These are phyloP conservation scores for Thelonectria olida DNA, from an alignment of 2,329 filamentous ascomycete genomes.

Conservation along the genomic window DNA sequence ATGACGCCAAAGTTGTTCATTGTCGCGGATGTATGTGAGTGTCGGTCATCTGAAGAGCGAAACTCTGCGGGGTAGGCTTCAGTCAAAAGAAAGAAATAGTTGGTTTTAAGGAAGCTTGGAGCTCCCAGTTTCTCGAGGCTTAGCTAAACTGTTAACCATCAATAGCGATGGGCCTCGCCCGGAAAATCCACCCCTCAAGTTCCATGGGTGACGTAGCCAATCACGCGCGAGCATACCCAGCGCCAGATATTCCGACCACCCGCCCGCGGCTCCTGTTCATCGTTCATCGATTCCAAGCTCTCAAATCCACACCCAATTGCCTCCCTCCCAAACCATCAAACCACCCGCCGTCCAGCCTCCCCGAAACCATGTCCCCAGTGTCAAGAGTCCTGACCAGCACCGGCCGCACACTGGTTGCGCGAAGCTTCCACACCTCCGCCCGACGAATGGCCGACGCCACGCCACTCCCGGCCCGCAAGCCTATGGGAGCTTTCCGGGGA, in stretches of 20 bases:
- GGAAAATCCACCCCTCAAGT: conserved; percentile 34
- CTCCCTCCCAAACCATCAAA: conserved; percentile 10
- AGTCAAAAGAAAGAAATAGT: neutral
- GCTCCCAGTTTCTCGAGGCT: neutral
- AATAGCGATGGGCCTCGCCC: neutral
- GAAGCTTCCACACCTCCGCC: conserved; percentile 62
- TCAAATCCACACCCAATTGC: neutral
- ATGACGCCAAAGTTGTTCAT: conserved; percentile 82
- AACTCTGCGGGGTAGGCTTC: neutral
- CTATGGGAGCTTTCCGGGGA: conserved; percentile 69
- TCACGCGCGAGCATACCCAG: conserved; percentile 31
- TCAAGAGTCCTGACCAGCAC: conserved; percentile 56
- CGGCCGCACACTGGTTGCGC: conserved; percentile 49
- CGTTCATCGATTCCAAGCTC: conserved; percentile 32
- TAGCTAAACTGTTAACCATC: neutral
- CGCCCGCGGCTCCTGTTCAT: conserved; percentile 24
- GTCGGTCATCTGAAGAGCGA: conserved; percentile 8
- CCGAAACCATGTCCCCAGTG: conserved; percentile 51
- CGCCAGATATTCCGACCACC: conserved; percentile 41
- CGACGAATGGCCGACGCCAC: conserved; percentile 54
- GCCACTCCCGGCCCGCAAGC: conserved; percentile 65
- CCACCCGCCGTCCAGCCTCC: conserved; percentile 18
- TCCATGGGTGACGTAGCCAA: conserved; percentile 38
- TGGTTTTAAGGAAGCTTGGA: neutral
- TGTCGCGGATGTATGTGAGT: conserved; percentile 16